A percentile compares a stretch with the other conserved stretches of the same genome.
These are phyloP conservation scores for Hypoxylon sp. DNA, from an alignment of 2,329 filamentous ascomycete genomes.

Conservation along the genomic window DNA sequence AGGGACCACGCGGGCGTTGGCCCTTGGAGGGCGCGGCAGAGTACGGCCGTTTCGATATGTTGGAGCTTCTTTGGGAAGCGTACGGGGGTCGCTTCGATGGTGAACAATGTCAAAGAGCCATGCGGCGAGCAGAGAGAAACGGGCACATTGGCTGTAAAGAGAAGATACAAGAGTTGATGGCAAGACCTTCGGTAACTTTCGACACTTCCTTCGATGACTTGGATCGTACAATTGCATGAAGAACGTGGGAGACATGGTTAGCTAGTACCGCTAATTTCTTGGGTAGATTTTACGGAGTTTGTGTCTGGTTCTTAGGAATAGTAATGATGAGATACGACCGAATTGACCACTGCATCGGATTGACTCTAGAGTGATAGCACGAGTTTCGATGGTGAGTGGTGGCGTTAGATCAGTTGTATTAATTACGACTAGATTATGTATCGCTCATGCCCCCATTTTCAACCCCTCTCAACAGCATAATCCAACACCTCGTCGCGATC, in stretches of 20 bases:
- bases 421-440: slow-evolving; percentile 11
- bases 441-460: background rate
- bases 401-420: no score
- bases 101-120: slow-evolving; percentile 17
- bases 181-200: no score
- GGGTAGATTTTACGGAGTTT: no score
- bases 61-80: slow-evolving; percentile 27
- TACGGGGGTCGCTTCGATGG: slow-evolving; percentile 2
- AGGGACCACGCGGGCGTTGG: slow-evolving; percentile 23
- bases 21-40: slow-evolving; percentile 34
- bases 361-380: no score
- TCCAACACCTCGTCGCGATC: slow-evolving; percentile 1
- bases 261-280: no score
- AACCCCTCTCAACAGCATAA: background rate
- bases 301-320: no score
- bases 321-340: no score
- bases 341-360: no score
- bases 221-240: no score
- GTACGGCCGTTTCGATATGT: slow-evolving; percentile 32
- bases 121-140: slow-evolving; percentile 19
- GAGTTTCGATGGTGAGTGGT: no score
- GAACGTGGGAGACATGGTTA: no score
- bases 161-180: background rate
- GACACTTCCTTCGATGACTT: no score
- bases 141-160: slow-evolving; percentile 17